Conservation (phyloP, 352 stramenopile species). For the Elongisporangium anandrum region DNA sequence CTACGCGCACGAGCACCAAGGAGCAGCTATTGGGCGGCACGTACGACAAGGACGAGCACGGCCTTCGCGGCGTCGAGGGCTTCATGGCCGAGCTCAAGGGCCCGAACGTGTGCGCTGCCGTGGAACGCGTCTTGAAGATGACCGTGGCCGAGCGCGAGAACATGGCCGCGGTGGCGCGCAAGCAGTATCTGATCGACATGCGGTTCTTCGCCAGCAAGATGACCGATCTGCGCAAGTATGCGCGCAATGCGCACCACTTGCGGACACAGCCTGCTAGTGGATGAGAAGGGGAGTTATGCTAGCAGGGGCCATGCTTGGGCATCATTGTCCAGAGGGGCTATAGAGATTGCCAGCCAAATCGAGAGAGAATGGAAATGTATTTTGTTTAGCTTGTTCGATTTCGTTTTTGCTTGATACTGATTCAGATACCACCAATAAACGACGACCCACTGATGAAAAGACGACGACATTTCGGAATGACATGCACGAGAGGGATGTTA, state of each 20-base stretch:
- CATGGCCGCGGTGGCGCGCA: slow-evolving; percentile 34
- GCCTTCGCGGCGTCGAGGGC: slow-evolving; percentile 35
- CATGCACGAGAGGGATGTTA: no score
- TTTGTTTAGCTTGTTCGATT: no score
- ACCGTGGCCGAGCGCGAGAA: slow-evolving; percentile 30
- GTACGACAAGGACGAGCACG: slow-evolving; percentile 41
- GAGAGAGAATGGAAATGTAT: not conserved
- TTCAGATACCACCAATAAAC: no score
- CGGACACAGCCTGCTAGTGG: slow-evolving; percentile 6
- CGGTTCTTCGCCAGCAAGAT: slow-evolving; percentile 65
- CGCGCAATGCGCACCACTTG: slow-evolving; percentile 15
- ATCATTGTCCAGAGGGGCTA: slow-evolving; percentile 6
- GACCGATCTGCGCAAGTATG: slow-evolving; percentile 34
- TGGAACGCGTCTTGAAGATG: slow-evolving; percentile 52
- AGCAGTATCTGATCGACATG: slow-evolving; percentile 61
- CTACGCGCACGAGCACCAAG: slow-evolving; percentile 15
- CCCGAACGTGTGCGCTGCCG: slow-evolving; percentile 38
- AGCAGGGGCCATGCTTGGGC: slow-evolving; percentile 1
- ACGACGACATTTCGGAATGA: no score
- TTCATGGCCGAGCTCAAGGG: slow-evolving; percentile 33
- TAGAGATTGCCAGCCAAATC: not conserved
- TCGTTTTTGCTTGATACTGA: no score
- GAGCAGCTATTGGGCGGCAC: slow-evolving; percentile 49
- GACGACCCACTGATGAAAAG: no score
- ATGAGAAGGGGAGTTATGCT: slow-evolving; percentile 7